Evolutionary conservation across 169 alveolate species (phyloP), one percentile per base, ranked within the genome.

Genomic region (Eimeria sp.): DNA sequence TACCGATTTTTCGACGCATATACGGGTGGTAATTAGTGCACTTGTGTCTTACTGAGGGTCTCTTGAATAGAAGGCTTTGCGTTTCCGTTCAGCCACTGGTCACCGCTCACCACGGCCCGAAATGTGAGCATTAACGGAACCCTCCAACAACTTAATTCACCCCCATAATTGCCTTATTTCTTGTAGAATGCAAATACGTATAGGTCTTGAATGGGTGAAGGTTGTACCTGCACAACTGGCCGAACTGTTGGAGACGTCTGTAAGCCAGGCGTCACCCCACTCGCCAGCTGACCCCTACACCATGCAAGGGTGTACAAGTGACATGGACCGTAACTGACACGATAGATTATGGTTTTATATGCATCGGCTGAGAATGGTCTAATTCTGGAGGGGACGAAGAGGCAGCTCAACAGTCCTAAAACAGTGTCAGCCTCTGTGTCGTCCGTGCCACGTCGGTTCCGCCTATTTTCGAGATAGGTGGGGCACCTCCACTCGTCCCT

Each of bases 241-340:
- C 72, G 89, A 51, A 70, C 89, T 27, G 89, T 45, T 57, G 92
- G 92, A 84, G 92, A 84, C 92, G 92, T 84, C 92, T 73, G 57
- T 34, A 57, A 58, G 76, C 61, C 61, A 57, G 92, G 92, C 78
- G 75, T n/a, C 78, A 63, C 92, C 75, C 76, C 76, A 45, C 76
- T 54, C 92, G 40, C 78, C 92, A 84, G 92, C 92, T 34, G 78
- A 61, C 92, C 76, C 92, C 78, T 40, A 43, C 92, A 30, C 25
- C 92, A 57, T 58, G 58, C 51, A 30, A 30, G 92, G 49, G 92
- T 58, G 76, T 84, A 78, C 61, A 47, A 47, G 67, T 78, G 65
- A n/a, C 65, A 25, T 51, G 67, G 67, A 22, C 47, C 67, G 25
- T n/a, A 45, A 78, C 61, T 78, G 72, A 84, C 92, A 58, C 70